Evolutionary conservation across 768 basidiomycete genomes (phyloP).

Genomic region (Hypholoma fasciculare): DNA sequence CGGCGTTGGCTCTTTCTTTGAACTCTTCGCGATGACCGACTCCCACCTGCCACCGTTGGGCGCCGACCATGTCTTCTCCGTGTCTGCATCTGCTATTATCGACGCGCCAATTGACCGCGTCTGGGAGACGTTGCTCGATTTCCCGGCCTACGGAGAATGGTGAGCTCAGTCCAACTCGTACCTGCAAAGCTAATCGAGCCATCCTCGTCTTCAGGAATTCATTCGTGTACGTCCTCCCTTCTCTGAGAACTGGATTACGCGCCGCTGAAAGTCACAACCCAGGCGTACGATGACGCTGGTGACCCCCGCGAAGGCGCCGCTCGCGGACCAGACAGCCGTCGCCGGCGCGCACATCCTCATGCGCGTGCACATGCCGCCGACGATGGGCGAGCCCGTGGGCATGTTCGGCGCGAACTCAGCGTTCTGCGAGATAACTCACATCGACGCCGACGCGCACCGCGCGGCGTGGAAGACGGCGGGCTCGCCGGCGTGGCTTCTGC

Average conservation of each 20-base stretch:
- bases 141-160: slow-evolving; percentile 65
- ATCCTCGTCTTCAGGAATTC: slow-evolving; percentile 51
- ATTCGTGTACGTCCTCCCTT: slow-evolving; percentile 50
- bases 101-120: slow-evolving; percentile 62
- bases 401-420: slow-evolving; percentile 37
- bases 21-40: neutral
- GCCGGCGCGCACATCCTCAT: slow-evolving; percentile 51
- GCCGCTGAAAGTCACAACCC: neutral
- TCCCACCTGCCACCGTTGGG: slow-evolving; percentile 14
- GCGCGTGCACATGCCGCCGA: slow-evolving; percentile 62
- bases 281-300: slow-evolving; percentile 54
- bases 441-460: slow-evolving; percentile 56
- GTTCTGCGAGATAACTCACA: slow-evolving; percentile 43
- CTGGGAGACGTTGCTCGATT: slow-evolving; percentile 63
- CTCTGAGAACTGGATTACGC: neutral
- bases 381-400: slow-evolving; percentile 42
- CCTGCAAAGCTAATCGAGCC: neutral
- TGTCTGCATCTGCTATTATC: slow-evolving; percentile 48
- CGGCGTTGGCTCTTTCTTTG: no score
- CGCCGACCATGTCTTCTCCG: slow-evolving; percentile 39
- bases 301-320: slow-evolving; percentile 35
- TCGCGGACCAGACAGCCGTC: slow-evolving; percentile 48
- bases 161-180: slow-evolving; percentile 18
- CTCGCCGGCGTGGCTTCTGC: slow-evolving; percentile 47
- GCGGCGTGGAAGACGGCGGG: slow-evolving; percentile 53